Percentiles rank a stretch among this genome's conserved stretches.
phyloP scores from a whole-genome alignment of 2,329 filamentous ascomycete genomes.

The Neobulgaria alba region DNA sequence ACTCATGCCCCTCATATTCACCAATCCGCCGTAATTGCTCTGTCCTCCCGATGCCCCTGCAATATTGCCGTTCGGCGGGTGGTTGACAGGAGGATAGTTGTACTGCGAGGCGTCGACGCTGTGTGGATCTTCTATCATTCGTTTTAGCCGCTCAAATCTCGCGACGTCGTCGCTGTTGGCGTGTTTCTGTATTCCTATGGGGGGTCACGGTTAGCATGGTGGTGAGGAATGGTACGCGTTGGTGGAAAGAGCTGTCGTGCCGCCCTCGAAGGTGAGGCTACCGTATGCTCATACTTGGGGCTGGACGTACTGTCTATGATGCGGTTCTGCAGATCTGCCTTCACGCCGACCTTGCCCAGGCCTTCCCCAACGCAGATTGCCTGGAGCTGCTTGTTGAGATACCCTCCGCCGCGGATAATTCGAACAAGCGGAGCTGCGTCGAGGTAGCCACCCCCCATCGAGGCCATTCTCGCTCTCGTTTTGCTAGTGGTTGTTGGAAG shows the following conservation, averaged over 20 bases:
- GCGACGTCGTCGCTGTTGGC: conserved; percentile 15
- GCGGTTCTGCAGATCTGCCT: conserved; percentile 70
- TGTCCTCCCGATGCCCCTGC: too few relatives aligned
- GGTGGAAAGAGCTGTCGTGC: background rate
- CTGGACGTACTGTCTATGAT: conserved; percentile 64
- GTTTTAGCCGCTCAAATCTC: conserved; percentile 22
- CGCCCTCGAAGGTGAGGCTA: background rate
- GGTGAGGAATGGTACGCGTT: background rate
- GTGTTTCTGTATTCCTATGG: conserved; percentile 19
- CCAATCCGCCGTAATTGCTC: too few relatives aligned
- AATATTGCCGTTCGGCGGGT: conserved; percentile 7
- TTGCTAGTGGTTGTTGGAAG: too few relatives aligned
- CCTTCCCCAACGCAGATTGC: conserved; percentile 62
- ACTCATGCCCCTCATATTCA: too few relatives aligned
- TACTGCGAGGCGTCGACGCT: background rate
- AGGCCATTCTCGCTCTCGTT: conserved; percentile 30
- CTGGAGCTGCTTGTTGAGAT: conserved; percentile 24
- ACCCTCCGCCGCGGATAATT: conserved; percentile 19
- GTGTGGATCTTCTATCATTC: conserved; percentile 21
- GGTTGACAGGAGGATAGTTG: background rate
- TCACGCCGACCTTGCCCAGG: conserved; percentile 73
- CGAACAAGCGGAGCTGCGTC: conserved; percentile 25
- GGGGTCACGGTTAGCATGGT: conserved; percentile 5
- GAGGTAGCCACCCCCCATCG: conserved; percentile 25
- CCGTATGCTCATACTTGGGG: conserved; percentile 1